Base-by-base conservation (phyloP, 73 alveolate species). In the Paramecium bursaria region DNA sequence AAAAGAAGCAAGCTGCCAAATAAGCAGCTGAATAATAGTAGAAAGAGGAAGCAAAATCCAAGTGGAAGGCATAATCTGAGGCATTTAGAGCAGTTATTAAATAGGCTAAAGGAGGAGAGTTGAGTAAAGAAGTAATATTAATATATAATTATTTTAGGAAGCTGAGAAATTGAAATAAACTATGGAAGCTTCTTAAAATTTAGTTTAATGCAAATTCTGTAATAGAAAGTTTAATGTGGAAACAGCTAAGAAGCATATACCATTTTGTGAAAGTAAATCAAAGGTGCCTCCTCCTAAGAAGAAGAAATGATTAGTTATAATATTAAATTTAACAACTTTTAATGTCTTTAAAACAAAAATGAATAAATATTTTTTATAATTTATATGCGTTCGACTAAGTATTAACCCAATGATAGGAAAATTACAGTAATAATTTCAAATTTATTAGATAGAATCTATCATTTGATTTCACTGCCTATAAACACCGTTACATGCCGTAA, bases 231-330 rank as follows among this genome's bases (percentile, higher is more conserved):
- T 90, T 61, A 90, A 75, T 49, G 80, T 74, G 3, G 60, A 46
- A 14, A 88, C 95, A 2, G 95, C 92, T 4, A 50, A 86, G 75
- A 86, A 87, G 31, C 95, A 90, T 61, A 90, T 90, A 9, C 90
- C 90, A 1, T 53, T 61, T 35, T 90, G 95, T 50, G 95, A 80
- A 19, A 75, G 75, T 26, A 86, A 86, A 48, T 55, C 86, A 5
- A 90, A 90, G 48, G 88, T 85, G 74, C 47, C 49, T 22, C 51
- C 74, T 22, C 75, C 74, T 51, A 77, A 82, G 79, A 55, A 50
- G 17, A 79, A 55, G 22, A 47, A 46, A 42, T 14, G 50, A 54
- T 48, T 39, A 17, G 47, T 50, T 21, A 79, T 33, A 53, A 79
- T 53, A 22, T 54, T 33, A 53, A 54, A 48, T 79, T 52, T 50